Evolutionary conservation across 1,139 yeast genomes (phyloP), one percentile per base, ranked within the genome.

Genomic region (Nakaseomyces bracarensis): DNA sequence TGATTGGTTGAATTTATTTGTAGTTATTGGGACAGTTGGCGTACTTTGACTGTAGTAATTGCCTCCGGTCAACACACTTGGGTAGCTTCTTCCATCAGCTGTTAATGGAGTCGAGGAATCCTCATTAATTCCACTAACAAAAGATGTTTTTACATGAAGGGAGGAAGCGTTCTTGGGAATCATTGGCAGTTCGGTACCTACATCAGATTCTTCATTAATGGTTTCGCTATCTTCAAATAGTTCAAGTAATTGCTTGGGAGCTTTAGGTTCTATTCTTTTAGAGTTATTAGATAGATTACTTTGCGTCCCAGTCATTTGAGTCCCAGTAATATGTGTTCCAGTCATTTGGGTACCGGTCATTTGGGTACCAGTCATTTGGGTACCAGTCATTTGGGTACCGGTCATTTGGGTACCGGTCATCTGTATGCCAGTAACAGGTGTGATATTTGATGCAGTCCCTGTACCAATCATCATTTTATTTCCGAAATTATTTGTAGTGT

Each of bases 181-280:
- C 38, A 49, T 44, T 38, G 58, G 47, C 25, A 46, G 45, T 15
- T 55, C 60, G 2, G 44, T 36, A 23, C 52, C 54, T 7, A 43
- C 39, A 23, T 44, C 49, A 8, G 48, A 45, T 22, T 46, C 49
- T 21, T 57, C 58, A 21, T 42, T 26, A 25, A 50, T 44, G 2
- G 49, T 62, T 18, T 58, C 64, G 16, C 54, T 50, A 34, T 68
- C 74, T 42, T 82, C 87, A 58, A 86, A 86, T 28, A 86, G 65
- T 60, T 79, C 79, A 45, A 81, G 66, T 34, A 86, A 65, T 3
- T 93, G 82, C 55, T 76, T 78, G 0, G 95, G 95, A 0, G 84
- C 80, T 41, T 71, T 79, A 40, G 67, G 63, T 47, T 55, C 65
- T n/a, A 53, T 38, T 18, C 46, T 55, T 36, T 50, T 54, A 4